Evolutionary conservation across 2,329 filamentous ascomycete species (phyloP), one percentile per base, ranked within the genome.

Genomic region (Cladosporium halotolerans): DNA sequence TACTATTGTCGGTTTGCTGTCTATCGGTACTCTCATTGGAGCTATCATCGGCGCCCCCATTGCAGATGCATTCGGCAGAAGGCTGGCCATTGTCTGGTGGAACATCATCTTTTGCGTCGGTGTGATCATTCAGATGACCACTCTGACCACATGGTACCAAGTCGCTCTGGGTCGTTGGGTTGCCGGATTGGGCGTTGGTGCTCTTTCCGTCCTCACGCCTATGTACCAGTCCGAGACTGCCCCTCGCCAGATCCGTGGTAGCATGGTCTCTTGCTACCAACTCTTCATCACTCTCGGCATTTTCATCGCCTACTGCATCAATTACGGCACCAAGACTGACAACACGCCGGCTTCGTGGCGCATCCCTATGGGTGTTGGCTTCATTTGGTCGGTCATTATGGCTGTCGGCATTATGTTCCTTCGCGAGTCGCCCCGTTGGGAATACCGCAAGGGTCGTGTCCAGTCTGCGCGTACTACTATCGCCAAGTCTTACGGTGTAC

Each of bases 211-310:
- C 40, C 72, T 81, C 23, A 81, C 84, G 1, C 82, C 82, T 45
- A 83, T 88, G 80, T 87, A 87, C 61, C 82, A 86, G 65, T 80
- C 77, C 13, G 84, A 88, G 68, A 82, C 78, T 53, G 79, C 80
- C 6, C 84, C 84, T 0, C 76, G 81, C 56, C 78, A 81, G 55
- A 79, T 87, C 47, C 79, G 84, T 60, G 82, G 82, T 62, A 74
- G 82, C 6, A 74, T 86, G 38, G 78, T 87, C 28, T 77, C 79
- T 1, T 79, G 76, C 48, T 87, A 86, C 67, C 84, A 87, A 72
- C 76, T 87, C 3, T 80, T 85, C 66, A 83, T 87, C 64, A 87
- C 84, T 0, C 72, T 86, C 28, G 84, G 84, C 23, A 86, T 88
- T 65, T 82, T 74, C 50, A 63, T 73, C 18, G 76, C 72, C 1